Evolutionary conservation across 768 basidiomycete genomes (phyloP).

Genomic region (Tulasnella calospora): DNA sequence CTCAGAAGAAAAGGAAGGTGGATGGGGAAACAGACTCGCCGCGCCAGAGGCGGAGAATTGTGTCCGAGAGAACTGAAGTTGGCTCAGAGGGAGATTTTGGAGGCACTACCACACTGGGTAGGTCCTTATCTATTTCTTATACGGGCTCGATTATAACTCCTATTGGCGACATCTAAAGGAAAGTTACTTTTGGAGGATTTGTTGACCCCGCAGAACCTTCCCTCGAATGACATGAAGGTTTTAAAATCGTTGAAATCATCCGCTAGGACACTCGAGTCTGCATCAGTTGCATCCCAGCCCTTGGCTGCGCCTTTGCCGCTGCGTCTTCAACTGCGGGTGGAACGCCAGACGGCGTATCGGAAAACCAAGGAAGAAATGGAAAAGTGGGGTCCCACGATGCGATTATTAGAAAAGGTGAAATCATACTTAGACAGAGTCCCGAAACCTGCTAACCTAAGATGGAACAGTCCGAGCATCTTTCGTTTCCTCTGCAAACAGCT

Average conservation of each 20-base stretch:
- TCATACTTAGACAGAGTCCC: background rate
- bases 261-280: conserved; percentile 56
- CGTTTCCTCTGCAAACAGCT: conserved; percentile 75
- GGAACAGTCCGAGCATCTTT: conserved; percentile 75
- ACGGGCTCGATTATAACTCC: background rate
- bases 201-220: conserved; percentile 62
- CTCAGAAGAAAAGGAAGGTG: conserved; percentile 65
- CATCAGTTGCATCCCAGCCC: conserved; percentile 52
- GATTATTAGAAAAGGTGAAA: conserved; percentile 75
- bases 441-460: background rate
- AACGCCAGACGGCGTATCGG: conserved; percentile 91
- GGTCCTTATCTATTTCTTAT: background rate
- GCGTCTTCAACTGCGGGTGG: conserved; percentile 80
- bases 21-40: conserved; percentile 37
- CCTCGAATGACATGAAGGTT: conserved; percentile 45
- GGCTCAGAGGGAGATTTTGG: conserved; percentile 80
- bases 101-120: conserved; percentile 38
- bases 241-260: conserved; percentile 65
- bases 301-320: conserved; percentile 81
- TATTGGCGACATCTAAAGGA: conserved; percentile 36
- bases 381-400: conserved; percentile 92
- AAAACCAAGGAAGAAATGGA: conserved; percentile 86
- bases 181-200: conserved; percentile 69
- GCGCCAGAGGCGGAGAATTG: conserved; percentile 52
- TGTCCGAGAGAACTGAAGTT: conserved; percentile 66